phyloP scores from a whole-genome alignment of 257 asterid species.

The Solanum tarapatanum region DNA sequence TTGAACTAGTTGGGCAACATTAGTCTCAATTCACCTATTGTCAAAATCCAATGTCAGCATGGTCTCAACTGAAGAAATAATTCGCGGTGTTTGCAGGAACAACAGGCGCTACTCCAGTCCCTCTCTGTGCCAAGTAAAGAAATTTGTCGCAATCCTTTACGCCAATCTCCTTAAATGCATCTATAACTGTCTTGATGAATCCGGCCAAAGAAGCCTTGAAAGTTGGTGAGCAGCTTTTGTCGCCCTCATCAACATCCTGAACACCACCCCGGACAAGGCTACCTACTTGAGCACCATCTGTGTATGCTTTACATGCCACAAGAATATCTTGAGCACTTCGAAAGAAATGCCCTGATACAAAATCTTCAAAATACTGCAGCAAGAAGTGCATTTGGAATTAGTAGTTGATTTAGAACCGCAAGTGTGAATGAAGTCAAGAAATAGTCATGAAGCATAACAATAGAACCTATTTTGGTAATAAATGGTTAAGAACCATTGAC shows the following conservation, averaged over 20 bases:
- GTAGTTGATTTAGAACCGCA: background rate
- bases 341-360: constrained; percentile 59
- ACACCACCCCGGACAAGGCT: constrained; percentile 72
- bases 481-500: background rate
- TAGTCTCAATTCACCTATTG: background rate
- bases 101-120: background rate
- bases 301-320: constrained; percentile 63
- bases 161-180: constrained; percentile 38
- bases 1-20: background rate
- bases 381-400: background rate
- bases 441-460: background rate
- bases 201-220: constrained; percentile 31
- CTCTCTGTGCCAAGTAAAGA: constrained; percentile 17
- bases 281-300: constrained; percentile 88
- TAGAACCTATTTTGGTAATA: background rate
- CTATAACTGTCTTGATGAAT: constrained; percentile 34
- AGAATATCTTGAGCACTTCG: constrained; percentile 48
- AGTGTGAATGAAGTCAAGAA: background rate
- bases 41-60: background rate
- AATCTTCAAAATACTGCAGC: constrained; percentile 74
- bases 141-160: constrained; percentile 58
- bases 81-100: background rate
- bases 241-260: constrained; percentile 65
- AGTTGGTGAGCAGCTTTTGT: constrained; percentile 50
- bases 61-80: background rate